Evolutionary conservation across 2,329 filamentous ascomycete genomes (phyloP).

Genomic region (Beauveria brongniartii): DNA sequence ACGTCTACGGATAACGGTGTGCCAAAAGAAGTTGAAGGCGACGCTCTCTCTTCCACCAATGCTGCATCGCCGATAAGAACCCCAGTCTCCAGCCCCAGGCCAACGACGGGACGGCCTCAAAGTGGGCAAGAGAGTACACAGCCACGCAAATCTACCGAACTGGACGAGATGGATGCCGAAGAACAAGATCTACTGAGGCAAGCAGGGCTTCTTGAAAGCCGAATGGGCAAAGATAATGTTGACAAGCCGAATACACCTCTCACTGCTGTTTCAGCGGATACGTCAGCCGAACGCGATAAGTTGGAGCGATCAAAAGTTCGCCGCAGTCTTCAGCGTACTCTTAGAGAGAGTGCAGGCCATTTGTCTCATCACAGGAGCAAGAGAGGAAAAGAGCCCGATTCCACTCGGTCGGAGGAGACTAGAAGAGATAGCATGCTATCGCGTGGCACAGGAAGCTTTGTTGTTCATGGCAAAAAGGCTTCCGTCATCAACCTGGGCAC

Average conservation of each 20-base stretch:
- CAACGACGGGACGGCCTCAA: conserved; percentile 14
- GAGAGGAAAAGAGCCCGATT: conserved; percentile 57
- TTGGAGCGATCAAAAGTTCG: conserved; percentile 62
- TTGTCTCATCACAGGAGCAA: conserved; percentile 62
- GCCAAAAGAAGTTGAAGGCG: background rate
- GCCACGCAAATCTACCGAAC: conserved; percentile 16
- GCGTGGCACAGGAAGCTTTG: conserved; percentile 80
- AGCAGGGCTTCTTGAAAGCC: conserved; percentile 51
- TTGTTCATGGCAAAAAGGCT: conserved; percentile 95
- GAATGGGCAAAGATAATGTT: conserved; percentile 20
- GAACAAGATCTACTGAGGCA: conserved; percentile 62
- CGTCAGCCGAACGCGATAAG: conserved; percentile 37
- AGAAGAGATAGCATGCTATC: conserved; percentile 60
- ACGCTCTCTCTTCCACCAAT: conserved; percentile 16
- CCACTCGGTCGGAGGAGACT: conserved; percentile 28
- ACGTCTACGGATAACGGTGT: background rate
- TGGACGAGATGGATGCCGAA: conserved; percentile 51
- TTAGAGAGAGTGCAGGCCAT: conserved; percentile 69
- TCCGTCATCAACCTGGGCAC: conserved; percentile 93
- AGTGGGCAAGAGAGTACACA: conserved; percentile 16
- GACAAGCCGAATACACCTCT: conserved; percentile 29
- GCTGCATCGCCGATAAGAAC: conserved; percentile 16
- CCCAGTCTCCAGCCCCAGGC: conserved; percentile 17
- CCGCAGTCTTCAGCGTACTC: conserved; percentile 79
- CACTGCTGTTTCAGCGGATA: conserved; percentile 23